Evolutionary conservation across 331 rosid genomes (phyloP).

Genomic region (Malus hybrid): DNA sequence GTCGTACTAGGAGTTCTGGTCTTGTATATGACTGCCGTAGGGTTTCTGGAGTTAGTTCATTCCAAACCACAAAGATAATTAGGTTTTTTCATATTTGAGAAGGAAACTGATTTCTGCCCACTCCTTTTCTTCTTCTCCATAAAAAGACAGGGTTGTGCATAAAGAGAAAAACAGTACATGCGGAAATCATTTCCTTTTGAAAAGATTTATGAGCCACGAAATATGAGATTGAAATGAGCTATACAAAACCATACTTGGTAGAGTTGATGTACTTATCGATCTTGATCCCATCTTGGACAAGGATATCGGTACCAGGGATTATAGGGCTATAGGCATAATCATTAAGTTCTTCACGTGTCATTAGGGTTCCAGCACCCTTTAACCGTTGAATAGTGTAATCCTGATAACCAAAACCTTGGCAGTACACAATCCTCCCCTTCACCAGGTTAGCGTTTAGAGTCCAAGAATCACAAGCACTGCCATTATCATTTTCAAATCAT

Average conservation of each 20-base stretch:
- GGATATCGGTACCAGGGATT: slow-evolving; percentile 36
- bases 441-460: slow-evolving; percentile 43
- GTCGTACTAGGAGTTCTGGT: slow-evolving; percentile 17
- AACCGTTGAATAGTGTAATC: slow-evolving; percentile 36
- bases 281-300: slow-evolving; percentile 24
- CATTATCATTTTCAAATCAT: neutral
- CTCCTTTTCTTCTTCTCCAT: neutral
- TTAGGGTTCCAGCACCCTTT: slow-evolving; percentile 57
- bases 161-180: neutral
- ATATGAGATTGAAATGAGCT: neutral
- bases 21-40: slow-evolving; percentile 52
- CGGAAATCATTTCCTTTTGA: neutral
- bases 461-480: slow-evolving; percentile 62
- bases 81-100: neutral
- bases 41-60: slow-evolving; percentile 35
- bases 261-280: slow-evolving; percentile 62
- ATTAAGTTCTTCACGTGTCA: slow-evolving; percentile 15
- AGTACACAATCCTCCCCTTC: slow-evolving; percentile 59
- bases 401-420: slow-evolving; percentile 28
- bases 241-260: slow-evolving; percentile 39
- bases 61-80: neutral
- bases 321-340: slow-evolving; percentile 36
- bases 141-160: neutral
- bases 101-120: neutral
- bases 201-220: neutral